phyloP scores from a whole-genome alignment of 2,329 filamentous ascomycete species.

The Pseudocercospora macadamiae region DNA sequence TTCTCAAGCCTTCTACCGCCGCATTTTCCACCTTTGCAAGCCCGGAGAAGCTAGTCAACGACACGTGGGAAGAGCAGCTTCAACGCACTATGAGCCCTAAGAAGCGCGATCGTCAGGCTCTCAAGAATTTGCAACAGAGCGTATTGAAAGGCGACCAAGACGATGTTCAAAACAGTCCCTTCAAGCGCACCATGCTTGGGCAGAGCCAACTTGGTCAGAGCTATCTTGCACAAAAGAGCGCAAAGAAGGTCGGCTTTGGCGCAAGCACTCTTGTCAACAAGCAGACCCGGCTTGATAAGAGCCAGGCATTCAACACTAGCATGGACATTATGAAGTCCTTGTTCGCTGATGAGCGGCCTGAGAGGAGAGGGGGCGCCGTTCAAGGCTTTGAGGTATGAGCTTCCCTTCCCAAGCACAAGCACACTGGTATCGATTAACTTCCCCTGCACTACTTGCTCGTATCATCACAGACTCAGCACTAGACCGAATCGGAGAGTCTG shows the following conservation, averaged over 20 bases:
- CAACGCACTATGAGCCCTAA: slow-evolving; percentile 91
- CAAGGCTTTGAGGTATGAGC: slow-evolving; percentile 75
- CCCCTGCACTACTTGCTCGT: neutral
- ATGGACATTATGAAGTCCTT: slow-evolving; percentile 97
- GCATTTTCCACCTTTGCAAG: slow-evolving; percentile 49
- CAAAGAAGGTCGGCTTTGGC: slow-evolving; percentile 33
- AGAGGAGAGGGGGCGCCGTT: slow-evolving; percentile 37
- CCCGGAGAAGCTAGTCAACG: slow-evolving; percentile 62
- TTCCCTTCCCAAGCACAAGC: slow-evolving; percentile 41
- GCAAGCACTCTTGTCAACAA: slow-evolving; percentile 20
- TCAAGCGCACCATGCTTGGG: slow-evolving; percentile 61
- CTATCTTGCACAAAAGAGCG: slow-evolving; percentile 38
- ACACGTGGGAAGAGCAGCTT: slow-evolving; percentile 92
- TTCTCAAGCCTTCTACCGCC: slow-evolving; percentile 53
- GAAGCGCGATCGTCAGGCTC: slow-evolving; percentile 81
- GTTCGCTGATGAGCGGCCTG: slow-evolving; percentile 71
- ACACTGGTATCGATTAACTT: slow-evolving; percentile 19
- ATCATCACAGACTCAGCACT: slow-evolving; percentile 20
- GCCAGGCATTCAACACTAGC: slow-evolving; percentile 75
- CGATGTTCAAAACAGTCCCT: slow-evolving; percentile 40
- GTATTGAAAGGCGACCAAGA: slow-evolving; percentile 48
- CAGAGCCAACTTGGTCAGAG: slow-evolving; percentile 43
- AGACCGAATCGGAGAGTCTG: slow-evolving; percentile 30
- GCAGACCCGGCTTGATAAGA: slow-evolving; percentile 29
- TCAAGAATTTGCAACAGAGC: slow-evolving; percentile 66